Base-by-base conservation (phyloP, 768 basidiomycete species). In the Gymnopilus junonius region DNA sequence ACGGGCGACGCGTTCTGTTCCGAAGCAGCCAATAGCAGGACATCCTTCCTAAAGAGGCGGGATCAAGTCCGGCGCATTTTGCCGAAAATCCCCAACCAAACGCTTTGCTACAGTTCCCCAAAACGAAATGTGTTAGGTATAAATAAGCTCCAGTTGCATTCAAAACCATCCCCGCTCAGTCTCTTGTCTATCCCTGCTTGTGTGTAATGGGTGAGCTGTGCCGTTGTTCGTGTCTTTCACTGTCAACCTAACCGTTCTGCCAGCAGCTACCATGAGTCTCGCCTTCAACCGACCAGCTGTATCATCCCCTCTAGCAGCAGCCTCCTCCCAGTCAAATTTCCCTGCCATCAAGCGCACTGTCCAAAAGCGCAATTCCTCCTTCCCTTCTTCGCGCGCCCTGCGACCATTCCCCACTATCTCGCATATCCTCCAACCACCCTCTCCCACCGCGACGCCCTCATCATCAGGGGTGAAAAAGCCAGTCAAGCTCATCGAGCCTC, bases 401-500 rank as follows among this genome's bases (percentile, higher is more conserved):
- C 86, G 93, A 27, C 93, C 93, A 31, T 94, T 94, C 74, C 82
- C 90, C 15, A 83, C 87, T 55, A 82, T 92, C 65, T 77, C 85
- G 11, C 77, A 79, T 68, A 65, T 82, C 12, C 65, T 83, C 40
- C 75, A 73, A 55, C 77, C 75, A 20, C 56, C 73, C 35, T 59
- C 73, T 74, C 72, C 74, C 61, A 69, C 64, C 31, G 56, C 71
- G n/a, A 59, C 64, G 35, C 63, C 71, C 6, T 70, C 58, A 75
- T 70, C 68, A 17, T 55, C 59, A 42, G 40, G 62, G 42, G 42
- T 63, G 31, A 51, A 51, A 59, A 80, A 79, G 85, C 79, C 88
- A 6, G 80, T 87, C 17, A 94, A 94, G 71, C 80, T 94, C 71
- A 93, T 95, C 61, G 84, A 92, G 73, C 90, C 91, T 10, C 91